Evolutionary conservation across 768 basidiomycete genomes (phyloP).

Genomic region (Tulasnella sp.): DNA sequence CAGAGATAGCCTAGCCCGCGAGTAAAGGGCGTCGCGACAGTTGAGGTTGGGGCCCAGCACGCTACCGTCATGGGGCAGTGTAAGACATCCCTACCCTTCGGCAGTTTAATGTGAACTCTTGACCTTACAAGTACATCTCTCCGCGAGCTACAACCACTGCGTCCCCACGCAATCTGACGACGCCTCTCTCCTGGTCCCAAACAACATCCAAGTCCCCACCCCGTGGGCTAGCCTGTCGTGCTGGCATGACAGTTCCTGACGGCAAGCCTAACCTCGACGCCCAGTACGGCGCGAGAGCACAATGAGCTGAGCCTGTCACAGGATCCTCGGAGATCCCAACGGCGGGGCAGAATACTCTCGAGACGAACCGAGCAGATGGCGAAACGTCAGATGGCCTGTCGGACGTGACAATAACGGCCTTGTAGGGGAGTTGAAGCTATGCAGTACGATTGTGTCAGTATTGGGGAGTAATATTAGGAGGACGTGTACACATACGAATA

Average conservation of each 20-base stretch:
- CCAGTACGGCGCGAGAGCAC: slow-evolving; percentile 26
- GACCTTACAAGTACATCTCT: slow-evolving; percentile 3
- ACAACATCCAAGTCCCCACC: slow-evolving; percentile 6
- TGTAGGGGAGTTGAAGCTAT: neutral
- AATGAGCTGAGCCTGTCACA: slow-evolving; percentile 27
- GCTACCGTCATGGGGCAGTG: too few species aligned
- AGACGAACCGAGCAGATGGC: slow-evolving; percentile 20
- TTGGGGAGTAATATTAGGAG: neutral
- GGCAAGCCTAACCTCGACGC: neutral
- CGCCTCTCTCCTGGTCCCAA: neutral
- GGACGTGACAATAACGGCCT: slow-evolving; percentile 20
- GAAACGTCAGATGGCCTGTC: slow-evolving; percentile 2
- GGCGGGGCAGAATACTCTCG: slow-evolving; percentile 25
- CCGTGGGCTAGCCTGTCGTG: neutral
- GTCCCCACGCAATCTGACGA: neutral
- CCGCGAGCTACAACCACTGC: neutral
- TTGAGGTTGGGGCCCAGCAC: too few species aligned
- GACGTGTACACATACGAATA: slow-evolving; percentile 20
- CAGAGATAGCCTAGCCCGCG: too few species aligned
- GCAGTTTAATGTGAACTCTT: too few species aligned
- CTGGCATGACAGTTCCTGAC: neutral
- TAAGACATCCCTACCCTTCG: too few species aligned
- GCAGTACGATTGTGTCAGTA: neutral
- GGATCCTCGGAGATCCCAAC: slow-evolving; percentile 25
- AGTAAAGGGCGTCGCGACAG: too few species aligned